Conservation (phyloP, 257 asterid genomes). For the Salvia splendens region DNA sequence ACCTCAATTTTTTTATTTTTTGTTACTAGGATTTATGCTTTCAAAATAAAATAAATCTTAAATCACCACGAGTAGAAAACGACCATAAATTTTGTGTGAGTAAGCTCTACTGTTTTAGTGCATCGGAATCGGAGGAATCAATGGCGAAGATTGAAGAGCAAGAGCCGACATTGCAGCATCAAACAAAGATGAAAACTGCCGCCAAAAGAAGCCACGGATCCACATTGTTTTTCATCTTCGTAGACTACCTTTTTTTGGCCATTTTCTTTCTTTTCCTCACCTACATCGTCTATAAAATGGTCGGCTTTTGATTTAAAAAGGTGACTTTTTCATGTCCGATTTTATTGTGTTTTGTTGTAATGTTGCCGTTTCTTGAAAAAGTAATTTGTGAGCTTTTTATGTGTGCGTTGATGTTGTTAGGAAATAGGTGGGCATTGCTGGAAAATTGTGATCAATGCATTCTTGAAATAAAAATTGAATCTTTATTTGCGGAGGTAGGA, state of each 20-base stretch:
- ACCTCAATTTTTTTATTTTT: too few species aligned
- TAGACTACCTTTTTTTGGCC: conserved; percentile 60
- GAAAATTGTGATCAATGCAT: background rate
- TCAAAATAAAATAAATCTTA: background rate
- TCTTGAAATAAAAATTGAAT: background rate
- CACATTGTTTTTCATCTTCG: conserved; percentile 41
- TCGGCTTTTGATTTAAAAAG: conserved; percentile 52
- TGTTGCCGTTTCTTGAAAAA: background rate
- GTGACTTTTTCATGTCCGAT: conserved; percentile 30
- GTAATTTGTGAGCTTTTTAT: background rate
- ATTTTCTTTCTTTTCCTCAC: conserved; percentile 67
- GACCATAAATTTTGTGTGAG: too few species aligned
- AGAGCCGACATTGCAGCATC: conserved; percentile 36
- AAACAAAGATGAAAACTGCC: conserved; percentile 37
- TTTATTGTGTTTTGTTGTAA: conserved; percentile 3
- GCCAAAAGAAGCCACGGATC: conserved; percentile 48
- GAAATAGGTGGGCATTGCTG: background rate
- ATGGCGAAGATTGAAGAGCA: conserved; percentile 51
- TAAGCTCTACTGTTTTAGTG: conserved; percentile 21
- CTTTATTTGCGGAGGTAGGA: background rate
- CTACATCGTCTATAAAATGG: conserved; percentile 58
- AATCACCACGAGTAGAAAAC: too few species aligned
- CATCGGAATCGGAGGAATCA: conserved; percentile 29
- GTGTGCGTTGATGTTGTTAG: background rate
- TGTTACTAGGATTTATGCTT: too few species aligned